Base-by-base conservation (phyloP, 805 yeast genomes). In the Ogataea minuta region DNA sequence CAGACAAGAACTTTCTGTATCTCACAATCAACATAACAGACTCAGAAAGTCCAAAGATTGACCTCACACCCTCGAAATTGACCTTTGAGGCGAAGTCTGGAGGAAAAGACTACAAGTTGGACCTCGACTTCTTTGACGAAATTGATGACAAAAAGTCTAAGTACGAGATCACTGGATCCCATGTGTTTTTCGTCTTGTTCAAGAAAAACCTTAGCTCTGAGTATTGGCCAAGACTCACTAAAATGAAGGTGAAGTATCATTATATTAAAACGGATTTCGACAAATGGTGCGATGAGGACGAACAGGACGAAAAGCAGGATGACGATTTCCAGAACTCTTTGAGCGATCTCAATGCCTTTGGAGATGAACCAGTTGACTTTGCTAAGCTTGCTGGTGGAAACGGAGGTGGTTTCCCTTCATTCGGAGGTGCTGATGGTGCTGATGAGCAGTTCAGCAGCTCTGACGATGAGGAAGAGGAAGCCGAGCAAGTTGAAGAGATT, bases 241-340 rank as follows among this genome's bases (percentile, higher is more conserved):
- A 89, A 67, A 90, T 84, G 55, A 87, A 89, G 70, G 72, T 76
- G 57, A 88, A 81, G 61, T 76, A 74, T 46, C 87, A 81, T 49
- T 86, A 76, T 65, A 77, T 91, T 60, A 85, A 86, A 71, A 91
- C 99, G 10, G 98, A 91, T 60, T 91, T 91, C 59, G 96, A 90
- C 69, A 86, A 82, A 64, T 91, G 99, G 99, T 95, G 86, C 28
- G 99, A 91, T 60, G 98, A 91, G 70, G 99, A 91, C 60, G 99
- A 91, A 67, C 99, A 91, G 67, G 89, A 87, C 28, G 90, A 80
- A 46, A 70, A 64, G 36, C 71, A 69, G 9, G 82, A 72, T 28
- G 73, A 66, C 14, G 59, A 54, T 28, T 28, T 56, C 26, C 48
- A 50, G 27, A 44, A 46, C 23, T 46, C 54, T n/a, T 28, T 52